These are phyloP conservation scores for Marasmius oreades DNA, from an alignment of 1,284 basidiomycete genomes.

Conservation along the genomic window DNA sequence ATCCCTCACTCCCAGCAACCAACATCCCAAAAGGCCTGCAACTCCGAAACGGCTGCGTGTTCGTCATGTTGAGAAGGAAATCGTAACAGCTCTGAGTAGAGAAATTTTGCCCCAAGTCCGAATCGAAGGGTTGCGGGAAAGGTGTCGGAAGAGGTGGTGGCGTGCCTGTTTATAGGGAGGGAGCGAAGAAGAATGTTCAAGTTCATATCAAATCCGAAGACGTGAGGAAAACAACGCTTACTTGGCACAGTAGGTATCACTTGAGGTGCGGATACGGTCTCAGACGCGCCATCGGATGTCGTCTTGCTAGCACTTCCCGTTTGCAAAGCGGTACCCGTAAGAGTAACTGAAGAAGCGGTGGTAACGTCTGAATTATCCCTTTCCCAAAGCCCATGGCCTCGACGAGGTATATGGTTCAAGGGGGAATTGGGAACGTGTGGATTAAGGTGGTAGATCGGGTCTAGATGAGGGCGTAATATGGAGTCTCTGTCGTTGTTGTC, in stretches of 20 bases:
- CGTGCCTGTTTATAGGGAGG: conserved; percentile 33
- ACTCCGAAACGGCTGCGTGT: conserved; percentile 50
- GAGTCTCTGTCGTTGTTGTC: neutral
- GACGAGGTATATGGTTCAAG: neutral
- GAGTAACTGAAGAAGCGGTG: conserved; percentile 11
- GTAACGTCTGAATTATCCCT: conserved; percentile 7
- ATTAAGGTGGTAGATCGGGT: neutral
- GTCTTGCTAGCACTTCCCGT: conserved; percentile 14
- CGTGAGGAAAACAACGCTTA: conserved; percentile 11
- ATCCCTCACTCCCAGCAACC: conserved; percentile 48
- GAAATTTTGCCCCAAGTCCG: conserved; percentile 58
- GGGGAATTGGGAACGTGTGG: neutral
- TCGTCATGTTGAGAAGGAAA: conserved; percentile 75
- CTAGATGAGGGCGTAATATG: neutral
- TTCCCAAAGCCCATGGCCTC: neutral
- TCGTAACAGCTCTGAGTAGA: conserved; percentile 57
- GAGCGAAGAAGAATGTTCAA: too few species aligned
- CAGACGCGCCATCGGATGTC: conserved; percentile 3
- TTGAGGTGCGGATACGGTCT: conserved; percentile 10
- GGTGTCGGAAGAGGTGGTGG: conserved; percentile 56
- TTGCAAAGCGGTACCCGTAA: conserved; percentile 13
- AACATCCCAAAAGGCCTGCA: conserved; percentile 79
- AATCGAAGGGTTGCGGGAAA: conserved; percentile 75
- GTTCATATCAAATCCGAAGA: conserved; percentile 19
- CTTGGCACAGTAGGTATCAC: conserved; percentile 27